Conservation (phyloP, 208 protist species). For the Wallacemonas rigidus region DNA sequence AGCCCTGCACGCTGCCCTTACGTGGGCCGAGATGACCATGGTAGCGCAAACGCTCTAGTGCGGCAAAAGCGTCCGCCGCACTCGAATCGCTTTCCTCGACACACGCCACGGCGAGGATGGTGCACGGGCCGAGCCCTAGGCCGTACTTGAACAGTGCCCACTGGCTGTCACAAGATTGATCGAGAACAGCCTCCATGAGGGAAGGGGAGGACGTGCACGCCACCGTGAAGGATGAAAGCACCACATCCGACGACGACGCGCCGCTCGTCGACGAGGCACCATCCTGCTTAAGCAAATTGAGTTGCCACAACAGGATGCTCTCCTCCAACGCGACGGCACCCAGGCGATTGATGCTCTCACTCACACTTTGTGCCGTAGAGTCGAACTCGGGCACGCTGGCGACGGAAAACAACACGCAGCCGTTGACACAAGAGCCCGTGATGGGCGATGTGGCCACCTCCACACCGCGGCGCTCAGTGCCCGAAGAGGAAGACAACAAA, state of each 20-base stretch:
- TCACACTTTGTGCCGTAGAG: conserved; percentile 5
- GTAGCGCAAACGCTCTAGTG: conserved; percentile 37
- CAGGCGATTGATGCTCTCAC: background rate
- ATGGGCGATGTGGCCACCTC: conserved; percentile 45
- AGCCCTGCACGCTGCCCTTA: conserved; percentile 33
- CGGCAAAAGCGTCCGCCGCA: conserved; percentile 39
- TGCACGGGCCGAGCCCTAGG: conserved; percentile 44
- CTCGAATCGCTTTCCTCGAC: conserved; percentile 46
- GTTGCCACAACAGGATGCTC: conserved; percentile 38
- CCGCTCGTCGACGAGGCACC: no score
- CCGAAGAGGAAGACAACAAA: background rate
- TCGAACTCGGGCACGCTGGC: conserved; percentile 31
- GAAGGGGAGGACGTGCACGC: conserved; percentile 20
- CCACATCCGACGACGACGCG: conserved; percentile 26
- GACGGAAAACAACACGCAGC: conserved; percentile 36
- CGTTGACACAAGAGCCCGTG: conserved; percentile 47
- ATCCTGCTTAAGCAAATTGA: conserved; percentile 20
- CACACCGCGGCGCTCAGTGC: conserved; percentile 5
- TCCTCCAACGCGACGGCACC: background rate
- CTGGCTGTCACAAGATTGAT: conserved; percentile 38
- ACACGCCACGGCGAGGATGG: conserved; percentile 25
- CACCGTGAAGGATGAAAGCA: conserved; percentile 50
- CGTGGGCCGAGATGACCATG: conserved; percentile 31
- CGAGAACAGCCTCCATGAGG: conserved; percentile 36
- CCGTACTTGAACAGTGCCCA: conserved; percentile 50